These are phyloP conservation scores for Gynostemma pentaphyllum DNA, from an alignment of 306 rosid genomes.

Conservation along the genomic window DNA sequence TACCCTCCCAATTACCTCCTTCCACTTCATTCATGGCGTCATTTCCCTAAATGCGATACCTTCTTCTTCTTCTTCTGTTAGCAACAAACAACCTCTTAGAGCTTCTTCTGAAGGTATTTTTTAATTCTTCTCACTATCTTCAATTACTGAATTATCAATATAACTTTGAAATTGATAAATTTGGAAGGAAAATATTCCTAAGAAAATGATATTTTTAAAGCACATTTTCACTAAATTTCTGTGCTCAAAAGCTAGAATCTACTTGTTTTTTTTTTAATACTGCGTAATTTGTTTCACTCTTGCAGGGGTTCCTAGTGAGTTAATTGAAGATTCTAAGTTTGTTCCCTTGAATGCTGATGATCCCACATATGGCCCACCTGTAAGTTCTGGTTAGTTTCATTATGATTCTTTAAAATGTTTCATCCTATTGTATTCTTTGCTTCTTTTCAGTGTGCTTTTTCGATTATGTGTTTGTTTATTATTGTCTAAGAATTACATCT, in stretches of 20 bases:
- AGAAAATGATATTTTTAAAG: neutral
- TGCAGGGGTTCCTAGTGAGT: conserved; percentile 53
- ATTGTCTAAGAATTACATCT: neutral
- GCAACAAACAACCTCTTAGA: conserved; percentile 17
- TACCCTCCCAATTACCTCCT: conserved; percentile 8
- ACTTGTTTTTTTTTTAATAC: neutral
- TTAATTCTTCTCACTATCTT: conserved; percentile 8
- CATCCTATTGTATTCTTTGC: neutral
- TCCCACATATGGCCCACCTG: conserved; percentile 82
- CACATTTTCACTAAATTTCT: neutral
- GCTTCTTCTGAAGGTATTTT: conserved; percentile 52
- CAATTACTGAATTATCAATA: neutral
- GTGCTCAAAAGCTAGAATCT: no score
- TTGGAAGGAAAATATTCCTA: neutral
- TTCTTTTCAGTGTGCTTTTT: neutral
- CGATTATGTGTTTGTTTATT: neutral
- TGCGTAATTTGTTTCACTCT: conserved; percentile 3
- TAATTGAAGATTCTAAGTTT: conserved; percentile 75
- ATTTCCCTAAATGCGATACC: conserved; percentile 13
- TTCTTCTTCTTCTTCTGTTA: conserved; percentile 15
- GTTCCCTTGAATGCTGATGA: conserved; percentile 76
- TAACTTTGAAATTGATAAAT: conserved; percentile 1
- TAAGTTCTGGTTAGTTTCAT: conserved; percentile 87
- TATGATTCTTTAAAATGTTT: conserved; percentile 10
- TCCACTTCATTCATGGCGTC: conserved; percentile 3